Conservation (phyloP, 2,329 filamentous ascomycete genomes). For the Stemphylium lycopersici region DNA sequence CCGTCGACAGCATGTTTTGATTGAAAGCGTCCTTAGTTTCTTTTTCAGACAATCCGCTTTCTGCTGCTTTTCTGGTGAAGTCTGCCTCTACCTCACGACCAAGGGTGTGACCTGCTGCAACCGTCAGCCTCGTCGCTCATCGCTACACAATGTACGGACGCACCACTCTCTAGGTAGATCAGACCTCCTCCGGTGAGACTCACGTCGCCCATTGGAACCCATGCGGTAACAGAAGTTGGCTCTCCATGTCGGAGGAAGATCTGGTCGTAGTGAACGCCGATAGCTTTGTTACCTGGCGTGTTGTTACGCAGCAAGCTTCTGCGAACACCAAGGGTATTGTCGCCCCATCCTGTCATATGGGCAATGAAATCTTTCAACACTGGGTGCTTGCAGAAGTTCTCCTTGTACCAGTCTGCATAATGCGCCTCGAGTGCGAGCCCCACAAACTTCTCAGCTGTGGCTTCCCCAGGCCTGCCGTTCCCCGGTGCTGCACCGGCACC, state of each 20-base stretch:
- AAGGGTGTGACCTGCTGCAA: conserved; percentile 48
- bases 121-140: background rate
- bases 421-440: conserved; percentile 62
- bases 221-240: conserved; percentile 61
- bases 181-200: conserved; percentile 62
- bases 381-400: conserved; percentile 62
- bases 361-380: conserved; percentile 58
- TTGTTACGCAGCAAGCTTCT: conserved; percentile 63
- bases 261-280: conserved; percentile 67
- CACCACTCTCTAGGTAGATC: conserved; percentile 63
- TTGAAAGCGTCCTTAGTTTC: conserved; percentile 57
- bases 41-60: conserved; percentile 58
- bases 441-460: conserved; percentile 54
- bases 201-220: conserved; percentile 64
- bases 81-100: conserved; percentile 58
- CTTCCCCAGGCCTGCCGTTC: conserved; percentile 54
- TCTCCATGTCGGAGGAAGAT: conserved; percentile 63
- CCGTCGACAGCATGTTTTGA: conserved; percentile 64
- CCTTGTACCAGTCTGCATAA: conserved; percentile 52
- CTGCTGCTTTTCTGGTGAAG: conserved; percentile 57
- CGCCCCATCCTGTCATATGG: conserved; percentile 60
- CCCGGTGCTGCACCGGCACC: conserved; percentile 57
- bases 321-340: conserved; percentile 54
- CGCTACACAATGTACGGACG: background rate
- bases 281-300: conserved; percentile 62